These are phyloP conservation scores for Sporothrix euskadiensis DNA, from an alignment of 2,329 filamentous ascomycete genomes.

Conservation along the genomic window DNA sequence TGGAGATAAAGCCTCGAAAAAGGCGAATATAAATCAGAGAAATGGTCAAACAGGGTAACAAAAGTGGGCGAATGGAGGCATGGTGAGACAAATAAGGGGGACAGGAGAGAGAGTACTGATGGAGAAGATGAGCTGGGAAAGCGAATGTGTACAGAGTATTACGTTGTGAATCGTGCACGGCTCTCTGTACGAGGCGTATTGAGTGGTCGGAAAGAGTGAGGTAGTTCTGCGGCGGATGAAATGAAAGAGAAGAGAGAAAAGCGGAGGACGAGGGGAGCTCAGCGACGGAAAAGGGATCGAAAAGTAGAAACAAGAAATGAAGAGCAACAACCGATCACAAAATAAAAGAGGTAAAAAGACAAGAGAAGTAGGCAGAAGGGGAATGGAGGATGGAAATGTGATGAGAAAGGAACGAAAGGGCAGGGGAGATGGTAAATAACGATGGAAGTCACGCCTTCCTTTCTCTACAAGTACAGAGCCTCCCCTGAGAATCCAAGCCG, in stretches of 20 bases:
- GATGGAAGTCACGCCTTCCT: neutral
- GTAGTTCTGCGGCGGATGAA: neutral
- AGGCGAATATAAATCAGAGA: neutral
- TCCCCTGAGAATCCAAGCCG: neutral
- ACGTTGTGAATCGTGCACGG: neutral
- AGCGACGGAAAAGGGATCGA: neutral
- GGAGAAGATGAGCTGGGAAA: neutral
- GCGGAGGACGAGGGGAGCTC: neutral
- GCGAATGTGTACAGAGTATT: neutral
- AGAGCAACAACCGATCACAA: neutral
- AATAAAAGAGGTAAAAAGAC: neutral
- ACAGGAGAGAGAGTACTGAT: neutral
- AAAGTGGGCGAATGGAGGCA: constrained; percentile 9
- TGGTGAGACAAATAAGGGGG: constrained; percentile 8
- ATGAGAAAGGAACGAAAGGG: constrained; percentile 19
- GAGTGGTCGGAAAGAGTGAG: neutral
- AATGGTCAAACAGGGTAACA: neutral
- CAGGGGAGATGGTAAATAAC: neutral
- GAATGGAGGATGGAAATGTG: neutral
- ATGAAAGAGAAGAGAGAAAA: neutral
- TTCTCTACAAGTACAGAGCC: neutral
- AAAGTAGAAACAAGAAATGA: neutral
- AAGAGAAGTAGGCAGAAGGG: neutral
- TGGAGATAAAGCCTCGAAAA: neutral
- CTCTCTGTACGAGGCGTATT: neutral